Evolutionary conservation across 352 stramenopile species (phyloP), one percentile per base, ranked within the genome.

Genomic region (Phytophthora brassicae): DNA sequence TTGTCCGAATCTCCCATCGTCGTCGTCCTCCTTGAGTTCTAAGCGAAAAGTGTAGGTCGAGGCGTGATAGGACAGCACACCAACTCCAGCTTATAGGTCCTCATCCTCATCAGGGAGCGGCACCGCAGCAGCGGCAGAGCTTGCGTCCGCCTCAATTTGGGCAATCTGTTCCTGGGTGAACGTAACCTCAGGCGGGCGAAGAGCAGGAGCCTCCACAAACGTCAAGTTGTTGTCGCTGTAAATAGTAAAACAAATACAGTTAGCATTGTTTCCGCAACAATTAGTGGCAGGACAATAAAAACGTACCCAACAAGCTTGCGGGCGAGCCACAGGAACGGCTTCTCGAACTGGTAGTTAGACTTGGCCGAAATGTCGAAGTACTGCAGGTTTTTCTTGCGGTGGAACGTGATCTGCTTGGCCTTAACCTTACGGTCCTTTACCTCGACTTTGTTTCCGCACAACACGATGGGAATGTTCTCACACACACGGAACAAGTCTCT

Each of bases 331-430:
- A 99, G 84, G 85, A 99, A 99, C 45, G 97, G 97, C 89, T 99
- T 99, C 86, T 99, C 97, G 75, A 99, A 99, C 89, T 99, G 99
- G 88, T 99, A 99, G 89, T 99, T 99, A 28, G 90, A 99, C 90
- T 99, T 99, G 62, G 97, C 97, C 54, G 97, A 99, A 72, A 99
- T 99, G 85, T 99, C 97, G 67, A 99, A 99, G 81, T 99, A 99
- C 83, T 99, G 97, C 44, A 99, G 78, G 81, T 99, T 99, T 89
- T 99, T 99, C 89, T 99, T 99, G 72, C 97, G 92, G 85, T 99
- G 97, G 88, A 99, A 99, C 29, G 95, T 99, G 68, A 99, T 99
- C 81, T 99, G 97, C 88, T 99, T 99, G 50, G 97, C 96, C 89
- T 99, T 99, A 14, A 99, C 97, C 90, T 99, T 99, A 64, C 97